A percentile compares a stretch with the other conserved stretches of the same genome.
phyloP scores from a whole-genome alignment of 75 land plant species.

The Ceratopteris richardii region DNA sequence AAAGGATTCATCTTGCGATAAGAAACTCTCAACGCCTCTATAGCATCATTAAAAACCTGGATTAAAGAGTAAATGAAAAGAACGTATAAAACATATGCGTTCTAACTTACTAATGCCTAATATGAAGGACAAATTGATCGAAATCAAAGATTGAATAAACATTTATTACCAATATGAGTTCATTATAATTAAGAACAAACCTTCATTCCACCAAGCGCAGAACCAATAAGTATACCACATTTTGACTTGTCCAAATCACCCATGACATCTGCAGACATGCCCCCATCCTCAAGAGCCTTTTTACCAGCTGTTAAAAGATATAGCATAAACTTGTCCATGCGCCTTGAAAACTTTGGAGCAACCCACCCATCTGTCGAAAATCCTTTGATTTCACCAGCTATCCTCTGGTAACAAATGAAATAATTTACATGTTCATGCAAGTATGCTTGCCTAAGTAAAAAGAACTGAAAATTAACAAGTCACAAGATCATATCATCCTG shows the following conservation, averaged over 20 bases:
- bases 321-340: constrained; percentile 95
- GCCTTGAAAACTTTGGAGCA: constrained; percentile 78
- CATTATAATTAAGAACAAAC: constrained; percentile 23
- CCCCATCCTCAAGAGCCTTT: constrained; percentile 77
- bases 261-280: constrained; percentile 56
- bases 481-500: neutral
- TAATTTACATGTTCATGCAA: too few species aligned
- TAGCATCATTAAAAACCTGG: constrained; percentile 85
- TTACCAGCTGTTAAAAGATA: constrained; percentile 88
- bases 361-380: constrained; percentile 93
- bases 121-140: neutral
- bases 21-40: constrained; percentile 70
- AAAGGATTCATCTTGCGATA: constrained; percentile 84
- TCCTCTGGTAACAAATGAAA: constrained; percentile 17
- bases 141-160: too few species aligned
- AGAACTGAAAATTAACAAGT: constrained; percentile 19
- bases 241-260: constrained; percentile 59
- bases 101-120: neutral
- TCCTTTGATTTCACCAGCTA: constrained; percentile 85
- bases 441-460: too few species aligned
- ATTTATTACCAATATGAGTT: too few species aligned
- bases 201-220: constrained; percentile 98
- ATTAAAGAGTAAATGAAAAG: too few species aligned
- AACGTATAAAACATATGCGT: too few species aligned
- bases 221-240: constrained; percentile 94